These are phyloP conservation scores for Apiospora phragmitis DNA, from an alignment of 2,329 filamentous ascomycete genomes.

Conservation along the genomic window DNA sequence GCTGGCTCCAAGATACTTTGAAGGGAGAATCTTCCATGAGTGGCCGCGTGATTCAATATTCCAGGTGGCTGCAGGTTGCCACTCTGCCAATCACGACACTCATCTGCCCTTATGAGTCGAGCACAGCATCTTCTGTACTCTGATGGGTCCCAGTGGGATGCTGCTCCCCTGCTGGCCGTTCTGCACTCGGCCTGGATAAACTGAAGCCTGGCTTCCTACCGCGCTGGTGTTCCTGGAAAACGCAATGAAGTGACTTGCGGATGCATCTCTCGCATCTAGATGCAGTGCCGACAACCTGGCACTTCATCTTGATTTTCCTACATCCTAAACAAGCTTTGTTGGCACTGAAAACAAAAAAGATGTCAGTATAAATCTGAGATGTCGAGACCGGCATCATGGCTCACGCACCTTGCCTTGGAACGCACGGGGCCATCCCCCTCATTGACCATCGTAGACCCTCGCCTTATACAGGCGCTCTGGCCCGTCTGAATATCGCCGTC, in stretches of 20 bases:
- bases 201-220: constrained; percentile 39
- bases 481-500: background rate
- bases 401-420: background rate
- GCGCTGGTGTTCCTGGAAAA: constrained; percentile 39
- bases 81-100: constrained; percentile 15
- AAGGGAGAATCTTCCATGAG: constrained; percentile 34
- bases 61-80: constrained; percentile 33
- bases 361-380: background rate
- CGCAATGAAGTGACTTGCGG: constrained; percentile 37
- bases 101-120: constrained; percentile 3
- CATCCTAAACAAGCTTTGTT: constrained; percentile 36
- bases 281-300: constrained; percentile 24
- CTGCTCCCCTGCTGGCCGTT: background rate
- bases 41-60: constrained; percentile 35
- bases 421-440: background rate
- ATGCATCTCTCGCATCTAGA: constrained; percentile 36
- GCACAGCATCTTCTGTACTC: background rate
- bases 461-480: background rate
- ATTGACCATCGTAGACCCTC: background rate
- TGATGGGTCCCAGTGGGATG: background rate
- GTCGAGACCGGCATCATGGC: background rate
- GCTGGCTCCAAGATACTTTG: constrained; percentile 27
- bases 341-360: background rate
- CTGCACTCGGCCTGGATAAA: constrained; percentile 19
- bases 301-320: constrained; percentile 41